These are phyloP conservation scores for Fragilariopsis cylindrus DNA, from an alignment of 108 stramenopile species.

Conservation along the genomic window DNA sequence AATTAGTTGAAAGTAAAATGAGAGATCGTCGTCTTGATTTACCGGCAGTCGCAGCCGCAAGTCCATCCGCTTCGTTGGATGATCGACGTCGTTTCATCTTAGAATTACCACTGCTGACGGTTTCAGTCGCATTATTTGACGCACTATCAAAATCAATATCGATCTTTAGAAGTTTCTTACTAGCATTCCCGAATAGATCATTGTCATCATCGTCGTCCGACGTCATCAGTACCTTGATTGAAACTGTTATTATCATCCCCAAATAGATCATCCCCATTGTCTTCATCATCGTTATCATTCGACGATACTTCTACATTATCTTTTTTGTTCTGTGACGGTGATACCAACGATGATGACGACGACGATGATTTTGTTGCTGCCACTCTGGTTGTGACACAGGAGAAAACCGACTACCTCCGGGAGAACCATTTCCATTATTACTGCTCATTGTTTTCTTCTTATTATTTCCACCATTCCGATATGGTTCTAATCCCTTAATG, in stretches of 20 bases:
- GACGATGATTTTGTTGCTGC: background rate
- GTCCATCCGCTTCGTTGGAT: background rate
- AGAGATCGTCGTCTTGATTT: slow-evolving; percentile 21
- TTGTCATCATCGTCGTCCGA: slow-evolving; percentile 33
- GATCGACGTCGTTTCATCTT: slow-evolving; percentile 49
- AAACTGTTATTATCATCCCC: too few species aligned
- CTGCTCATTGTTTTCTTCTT: background rate
- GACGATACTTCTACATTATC: slow-evolving; percentile 11
- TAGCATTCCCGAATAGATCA: slow-evolving; percentile 54
- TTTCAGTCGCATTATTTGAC: slow-evolving; percentile 6
- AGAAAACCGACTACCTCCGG: background rate
- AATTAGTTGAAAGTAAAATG: slow-evolving; percentile 37
- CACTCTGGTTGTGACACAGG: background rate
- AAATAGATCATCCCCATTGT: slow-evolving; percentile 43
- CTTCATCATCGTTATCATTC: slow-evolving; percentile 41
- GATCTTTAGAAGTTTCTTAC: slow-evolving; percentile 46
- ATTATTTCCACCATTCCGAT: slow-evolving; percentile 39
- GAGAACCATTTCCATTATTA: background rate
- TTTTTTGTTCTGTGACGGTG: background rate
- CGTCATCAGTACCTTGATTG: slow-evolving; percentile 17
- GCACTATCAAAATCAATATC: slow-evolving; percentile 46
- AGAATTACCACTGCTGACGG: background rate
- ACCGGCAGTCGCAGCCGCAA: background rate
- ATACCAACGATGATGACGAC: background rate
- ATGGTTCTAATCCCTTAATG: slow-evolving; percentile 64